Conservation (phyloP, 225 moss, liverwort and hornwort species). For the Polytrichum formosum region DNA sequence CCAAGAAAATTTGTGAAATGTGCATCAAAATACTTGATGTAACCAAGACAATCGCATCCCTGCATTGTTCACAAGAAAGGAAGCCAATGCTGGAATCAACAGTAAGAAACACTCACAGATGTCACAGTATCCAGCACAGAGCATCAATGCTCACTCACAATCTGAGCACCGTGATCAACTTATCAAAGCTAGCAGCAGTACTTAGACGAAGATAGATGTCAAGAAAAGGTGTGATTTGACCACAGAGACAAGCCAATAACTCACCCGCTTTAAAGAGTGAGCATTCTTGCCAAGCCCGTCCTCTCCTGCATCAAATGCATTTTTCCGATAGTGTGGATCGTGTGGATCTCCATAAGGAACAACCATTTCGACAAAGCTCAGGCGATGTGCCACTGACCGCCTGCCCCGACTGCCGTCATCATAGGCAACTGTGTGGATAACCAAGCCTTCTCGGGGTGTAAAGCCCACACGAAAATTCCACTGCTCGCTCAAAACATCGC, state of each 20-base stretch:
- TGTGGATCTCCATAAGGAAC: conserved; percentile 97
- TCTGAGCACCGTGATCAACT: too few species aligned
- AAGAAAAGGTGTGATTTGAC: too few species aligned
- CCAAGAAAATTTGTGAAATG: conserved; percentile 94
- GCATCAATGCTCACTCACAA: too few species aligned
- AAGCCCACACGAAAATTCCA: conserved; percentile 99
- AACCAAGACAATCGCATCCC: conserved; percentile 99
- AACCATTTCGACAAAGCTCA: conserved; percentile 99
- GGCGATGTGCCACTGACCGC: conserved; percentile 88
- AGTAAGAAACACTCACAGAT: too few species aligned
- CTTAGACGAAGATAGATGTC: too few species aligned
- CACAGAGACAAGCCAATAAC: background rate
- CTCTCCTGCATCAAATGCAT: conserved; percentile 97
- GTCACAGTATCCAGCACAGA: too few species aligned
- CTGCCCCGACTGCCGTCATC: conserved; percentile 93
- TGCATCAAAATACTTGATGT: conserved; percentile 91
- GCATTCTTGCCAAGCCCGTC: conserved; percentile 96
- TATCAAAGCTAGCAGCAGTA: too few species aligned
- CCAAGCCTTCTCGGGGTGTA: conserved; percentile 91
- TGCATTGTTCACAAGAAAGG: conserved; percentile 11
- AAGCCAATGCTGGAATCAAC: too few species aligned
- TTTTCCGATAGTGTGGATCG: conserved; percentile 98
- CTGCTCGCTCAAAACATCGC: conserved; percentile 42
- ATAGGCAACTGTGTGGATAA: conserved; percentile 93
- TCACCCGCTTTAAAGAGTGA: conserved; percentile 84